Base-by-base conservation (phyloP, 441 rosid genomes). In the Adansonia madagascariensis region DNA sequence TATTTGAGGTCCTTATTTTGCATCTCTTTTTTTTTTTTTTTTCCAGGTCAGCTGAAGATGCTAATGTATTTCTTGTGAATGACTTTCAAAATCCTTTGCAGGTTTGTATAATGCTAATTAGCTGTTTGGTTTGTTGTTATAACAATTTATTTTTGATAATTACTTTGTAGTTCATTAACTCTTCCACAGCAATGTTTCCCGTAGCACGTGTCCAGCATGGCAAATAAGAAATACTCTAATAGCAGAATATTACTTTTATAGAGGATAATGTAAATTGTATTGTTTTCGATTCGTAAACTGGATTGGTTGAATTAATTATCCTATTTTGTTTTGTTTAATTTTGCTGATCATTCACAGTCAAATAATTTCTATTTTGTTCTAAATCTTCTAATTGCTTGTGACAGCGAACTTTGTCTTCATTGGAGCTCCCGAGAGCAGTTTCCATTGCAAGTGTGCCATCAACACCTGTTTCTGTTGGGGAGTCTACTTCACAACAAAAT, bases 71-170 rank as follows among this genome's bases (percentile, higher is more conserved):
- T 86, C 89, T 97, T 69, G 92, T 93, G 86, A 97, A 94, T 72
- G 98, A 94, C 87, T 90, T 90, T 77, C 87, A 91, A 84, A 93
- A 87, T 83, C 99, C 94, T 76, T 82, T 97, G 73, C 99, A 92
- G 99, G 99, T 97, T 78, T 41, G 77, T 50, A 44, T 69, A 62
- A 64, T 59, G 56, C 63, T 67, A 11, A 67, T 59, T 74, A 31
- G 11, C 56, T 79, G 55, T 47, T 55, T 75, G 68, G 59, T 69
- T 71, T 49, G 3, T 49, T 4, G 35, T 79, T 39, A 22, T 78
- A 9, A 24, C 12, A 15, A 46, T 24, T 4, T 57, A 2, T 12
- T 12, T 7, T 76, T 50, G 6, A 1, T 57, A 41, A 15, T 11
- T 63, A 61, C 73, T 35, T 41, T 7, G 14, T 71, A 22, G 4